These are phyloP conservation scores for Gloeostereum incarnatum DNA, from an alignment of 768 basidiomycete genomes.

Conservation along the genomic window DNA sequence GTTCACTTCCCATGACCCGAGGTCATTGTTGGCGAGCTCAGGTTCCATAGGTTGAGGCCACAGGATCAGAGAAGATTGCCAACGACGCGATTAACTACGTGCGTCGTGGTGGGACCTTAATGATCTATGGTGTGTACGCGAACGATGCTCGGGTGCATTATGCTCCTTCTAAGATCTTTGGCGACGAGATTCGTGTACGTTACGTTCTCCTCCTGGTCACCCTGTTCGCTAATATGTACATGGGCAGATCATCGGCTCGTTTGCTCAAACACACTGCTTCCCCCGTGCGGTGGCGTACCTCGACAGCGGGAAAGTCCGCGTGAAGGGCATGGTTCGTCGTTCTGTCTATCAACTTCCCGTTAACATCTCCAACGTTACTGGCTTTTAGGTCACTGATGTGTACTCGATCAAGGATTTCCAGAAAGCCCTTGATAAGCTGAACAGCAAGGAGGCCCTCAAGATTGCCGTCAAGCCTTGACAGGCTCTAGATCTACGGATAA, in stretches of 20 bases:
- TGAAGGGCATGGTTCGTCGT: constrained; percentile 42
- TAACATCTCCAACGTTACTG: background rate
- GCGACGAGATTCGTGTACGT: constrained; percentile 49
- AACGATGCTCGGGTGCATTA: constrained; percentile 61
- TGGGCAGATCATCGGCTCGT: constrained; percentile 54
- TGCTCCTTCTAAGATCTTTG: constrained; percentile 62
- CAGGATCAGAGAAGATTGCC: constrained; percentile 63
- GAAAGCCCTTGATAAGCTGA: constrained; percentile 58
- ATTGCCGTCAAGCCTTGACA: constrained; percentile 33
- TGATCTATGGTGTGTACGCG: constrained; percentile 74
- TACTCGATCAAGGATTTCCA: constrained; percentile 53
- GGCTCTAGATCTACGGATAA: no score
- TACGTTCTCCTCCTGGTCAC: background rate
- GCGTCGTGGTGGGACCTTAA: constrained; percentile 56
- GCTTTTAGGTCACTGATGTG: constrained; percentile 42
- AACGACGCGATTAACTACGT: constrained; percentile 71
- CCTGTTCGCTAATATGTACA: background rate
- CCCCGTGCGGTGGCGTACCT: constrained; percentile 62
- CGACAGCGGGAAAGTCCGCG: constrained; percentile 50
- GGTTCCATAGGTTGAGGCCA: constrained; percentile 44
- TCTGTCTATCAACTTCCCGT: background rate
- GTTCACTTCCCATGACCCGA: background rate
- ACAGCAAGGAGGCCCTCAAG: constrained; percentile 43
- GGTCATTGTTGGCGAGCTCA: background rate
- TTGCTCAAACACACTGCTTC: constrained; percentile 63